Conservation (phyloP, 2,329 filamentous ascomycete genomes). For the Aspergillus sp. region DNA sequence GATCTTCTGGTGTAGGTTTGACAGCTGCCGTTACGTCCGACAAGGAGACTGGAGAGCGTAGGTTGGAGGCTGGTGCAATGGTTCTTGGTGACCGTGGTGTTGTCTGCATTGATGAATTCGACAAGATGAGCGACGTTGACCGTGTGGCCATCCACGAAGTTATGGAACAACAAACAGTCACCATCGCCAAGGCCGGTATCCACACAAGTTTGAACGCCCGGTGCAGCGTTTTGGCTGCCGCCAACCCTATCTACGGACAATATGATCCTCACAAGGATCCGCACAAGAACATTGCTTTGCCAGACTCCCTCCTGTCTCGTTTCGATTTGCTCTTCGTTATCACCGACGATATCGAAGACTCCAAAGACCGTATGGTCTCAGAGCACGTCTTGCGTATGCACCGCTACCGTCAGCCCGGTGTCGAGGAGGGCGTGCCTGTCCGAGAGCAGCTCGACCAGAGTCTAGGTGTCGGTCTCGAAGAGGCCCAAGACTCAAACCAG, state of each 20-base stretch:
- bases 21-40: conserved; percentile 94
- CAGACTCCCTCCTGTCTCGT: conserved; percentile 92
- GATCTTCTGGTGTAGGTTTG: conserved; percentile 94
- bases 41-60: conserved; percentile 92
- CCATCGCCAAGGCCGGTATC: conserved; percentile 96
- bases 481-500: conserved; percentile 62
- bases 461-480: conserved; percentile 78
- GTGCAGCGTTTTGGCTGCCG: conserved; percentile 92
- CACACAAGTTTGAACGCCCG: conserved; percentile 95
- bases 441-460: conserved; percentile 79
- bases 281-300: conserved; percentile 95
- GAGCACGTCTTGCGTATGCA: conserved; percentile 98
- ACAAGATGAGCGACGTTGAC: conserved; percentile 99
- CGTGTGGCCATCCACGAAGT: conserved; percentile 99
- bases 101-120: conserved; percentile 98
- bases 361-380: conserved; percentile 80
- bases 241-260: conserved; percentile 96
- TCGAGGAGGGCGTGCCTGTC: conserved; percentile 89
- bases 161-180: conserved; percentile 99
- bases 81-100: conserved; percentile 94
- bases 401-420: conserved; percentile 83
- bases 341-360: conserved; percentile 95
- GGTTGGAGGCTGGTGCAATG: conserved; percentile 96
- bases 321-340: conserved; percentile 97
- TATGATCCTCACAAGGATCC: conserved; percentile 98